Conservation (phyloP, 768 basidiomycete genomes). For the Crepidotus variabilis region DNA sequence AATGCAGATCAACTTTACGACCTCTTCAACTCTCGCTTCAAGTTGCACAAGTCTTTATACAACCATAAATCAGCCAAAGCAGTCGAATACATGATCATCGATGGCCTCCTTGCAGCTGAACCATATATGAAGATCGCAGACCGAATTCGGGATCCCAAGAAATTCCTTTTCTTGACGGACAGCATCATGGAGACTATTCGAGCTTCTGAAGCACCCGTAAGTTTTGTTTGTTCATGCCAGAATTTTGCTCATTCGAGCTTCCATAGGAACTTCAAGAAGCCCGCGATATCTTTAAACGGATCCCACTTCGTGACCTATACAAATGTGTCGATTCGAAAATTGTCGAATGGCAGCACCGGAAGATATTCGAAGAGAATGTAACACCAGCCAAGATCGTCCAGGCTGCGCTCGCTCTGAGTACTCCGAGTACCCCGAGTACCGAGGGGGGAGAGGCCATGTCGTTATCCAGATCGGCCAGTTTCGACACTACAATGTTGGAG, state of each 20-base stretch:
- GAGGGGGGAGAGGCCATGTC: not conserved
- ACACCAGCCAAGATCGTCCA: constrained; percentile 41
- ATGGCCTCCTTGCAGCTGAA: constrained; percentile 68
- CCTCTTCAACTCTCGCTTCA: constrained; percentile 70
- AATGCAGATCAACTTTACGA: constrained; percentile 75
- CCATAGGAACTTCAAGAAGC: constrained; percentile 56
- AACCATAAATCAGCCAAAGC: constrained; percentile 80
- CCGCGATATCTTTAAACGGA: constrained; percentile 57
- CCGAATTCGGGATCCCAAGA: constrained; percentile 50
- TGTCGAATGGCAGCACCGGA: constrained; percentile 36
- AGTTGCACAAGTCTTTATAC: constrained; percentile 80
- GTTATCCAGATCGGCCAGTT: not conserved
- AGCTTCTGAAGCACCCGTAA: constrained; percentile 44
- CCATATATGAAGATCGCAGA: constrained; percentile 56
- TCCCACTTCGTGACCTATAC: constrained; percentile 65
- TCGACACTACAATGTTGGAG: not conserved
- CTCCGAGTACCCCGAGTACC: not conserved
- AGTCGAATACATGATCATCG: constrained; percentile 84
- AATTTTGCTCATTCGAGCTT: constrained; percentile 1
- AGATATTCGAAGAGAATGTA: constrained; percentile 32
- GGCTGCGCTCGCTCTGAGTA: constrained; percentile 26
- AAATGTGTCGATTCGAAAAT: constrained; percentile 62
- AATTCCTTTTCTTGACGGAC: constrained; percentile 67
- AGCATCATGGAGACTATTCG: constrained; percentile 61
- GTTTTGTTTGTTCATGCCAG: constrained; percentile 14